phyloP scores from a whole-genome alignment of 2,329 filamentous ascomycete species.

The Trichoderma koningii region DNA sequence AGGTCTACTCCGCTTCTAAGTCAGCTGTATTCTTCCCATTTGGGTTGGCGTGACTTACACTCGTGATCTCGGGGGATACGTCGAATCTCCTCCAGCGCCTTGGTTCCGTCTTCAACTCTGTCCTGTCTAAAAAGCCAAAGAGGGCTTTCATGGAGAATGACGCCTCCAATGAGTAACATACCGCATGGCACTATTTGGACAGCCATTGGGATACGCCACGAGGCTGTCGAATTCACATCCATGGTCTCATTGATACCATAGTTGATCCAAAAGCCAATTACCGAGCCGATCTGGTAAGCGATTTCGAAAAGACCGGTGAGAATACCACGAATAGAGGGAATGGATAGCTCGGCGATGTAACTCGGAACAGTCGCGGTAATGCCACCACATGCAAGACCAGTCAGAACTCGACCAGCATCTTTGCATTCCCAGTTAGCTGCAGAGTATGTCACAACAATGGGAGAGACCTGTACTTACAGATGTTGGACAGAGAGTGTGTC shows the following conservation, averaged over 20 bases:
- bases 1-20: constrained; percentile 38
- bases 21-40: not conserved
- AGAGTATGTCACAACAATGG: too few relatives aligned
- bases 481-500: constrained; percentile 45
- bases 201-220: constrained; percentile 54
- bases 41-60: constrained; percentile 25
- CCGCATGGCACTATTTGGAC: constrained; percentile 49
- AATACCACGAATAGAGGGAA: constrained; percentile 59
- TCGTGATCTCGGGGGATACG: constrained; percentile 46
- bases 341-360: constrained; percentile 64
- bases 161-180: constrained; percentile 48
- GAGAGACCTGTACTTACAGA: constrained; percentile 39
- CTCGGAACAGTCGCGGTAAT: constrained; percentile 62
- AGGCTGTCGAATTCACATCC: constrained; percentile 37
- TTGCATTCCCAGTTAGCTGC: not conserved
- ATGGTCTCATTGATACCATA: constrained; percentile 48
- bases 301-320: constrained; percentile 57
- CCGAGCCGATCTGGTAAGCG: constrained; percentile 55
- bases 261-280: constrained; percentile 57
- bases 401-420: constrained; percentile 61
- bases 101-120: constrained; percentile 39
- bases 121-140: constrained; percentile 43
- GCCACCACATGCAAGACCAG: constrained; percentile 59
- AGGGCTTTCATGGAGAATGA: constrained; percentile 48
- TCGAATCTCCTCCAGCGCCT: constrained; percentile 44